phyloP scores from a whole-genome alignment of 768 basidiomycete genomes.

The Punctularia strigosozonata region DNA sequence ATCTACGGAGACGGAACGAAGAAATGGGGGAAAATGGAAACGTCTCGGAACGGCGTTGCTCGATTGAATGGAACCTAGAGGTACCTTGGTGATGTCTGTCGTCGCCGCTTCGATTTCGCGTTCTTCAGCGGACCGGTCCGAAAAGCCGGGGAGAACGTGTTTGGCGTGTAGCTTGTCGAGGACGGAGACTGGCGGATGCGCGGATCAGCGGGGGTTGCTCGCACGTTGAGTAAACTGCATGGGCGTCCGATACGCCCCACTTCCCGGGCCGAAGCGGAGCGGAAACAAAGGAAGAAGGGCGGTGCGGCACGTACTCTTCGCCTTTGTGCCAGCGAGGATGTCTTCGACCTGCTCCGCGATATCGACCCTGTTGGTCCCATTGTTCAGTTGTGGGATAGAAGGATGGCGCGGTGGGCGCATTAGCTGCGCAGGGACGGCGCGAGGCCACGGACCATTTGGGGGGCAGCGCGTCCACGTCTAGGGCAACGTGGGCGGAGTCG shows the following conservation, averaged over 20 bases:
- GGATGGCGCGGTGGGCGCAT: constrained; percentile 4
- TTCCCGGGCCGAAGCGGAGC: constrained; percentile 2
- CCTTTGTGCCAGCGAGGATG: constrained; percentile 51
- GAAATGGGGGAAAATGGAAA: constrained; percentile 3
- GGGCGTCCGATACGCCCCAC: constrained; percentile 5
- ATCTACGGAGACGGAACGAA: no score
- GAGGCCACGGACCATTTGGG: constrained; percentile 63
- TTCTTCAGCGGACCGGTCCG: constrained; percentile 90
- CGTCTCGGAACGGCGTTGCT: no score
- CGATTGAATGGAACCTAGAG: constrained; percentile 7
- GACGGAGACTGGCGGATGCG: constrained; percentile 46
- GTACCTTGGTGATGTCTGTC: constrained; percentile 77
- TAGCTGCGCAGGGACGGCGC: constrained; percentile 1
- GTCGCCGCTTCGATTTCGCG: constrained; percentile 84
- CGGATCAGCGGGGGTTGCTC: constrained; percentile 11
- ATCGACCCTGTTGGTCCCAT: constrained; percentile 77
- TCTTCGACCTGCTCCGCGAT: constrained; percentile 82
- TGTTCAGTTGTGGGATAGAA: constrained; percentile 12
- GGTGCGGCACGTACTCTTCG: constrained; percentile 57
- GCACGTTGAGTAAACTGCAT: constrained; percentile 3
- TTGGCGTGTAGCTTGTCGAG: constrained; percentile 96
- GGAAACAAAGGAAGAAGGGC: constrained; percentile 5
- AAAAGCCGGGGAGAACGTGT: constrained; percentile 91
- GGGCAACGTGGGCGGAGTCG: constrained; percentile 34
- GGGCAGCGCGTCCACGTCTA: constrained; percentile 49